Evolutionary conservation across 1,284 basidiomycete genomes (phyloP), one percentile per base, ranked within the genome.

Genomic region (Leccinum pachyderme): DNA sequence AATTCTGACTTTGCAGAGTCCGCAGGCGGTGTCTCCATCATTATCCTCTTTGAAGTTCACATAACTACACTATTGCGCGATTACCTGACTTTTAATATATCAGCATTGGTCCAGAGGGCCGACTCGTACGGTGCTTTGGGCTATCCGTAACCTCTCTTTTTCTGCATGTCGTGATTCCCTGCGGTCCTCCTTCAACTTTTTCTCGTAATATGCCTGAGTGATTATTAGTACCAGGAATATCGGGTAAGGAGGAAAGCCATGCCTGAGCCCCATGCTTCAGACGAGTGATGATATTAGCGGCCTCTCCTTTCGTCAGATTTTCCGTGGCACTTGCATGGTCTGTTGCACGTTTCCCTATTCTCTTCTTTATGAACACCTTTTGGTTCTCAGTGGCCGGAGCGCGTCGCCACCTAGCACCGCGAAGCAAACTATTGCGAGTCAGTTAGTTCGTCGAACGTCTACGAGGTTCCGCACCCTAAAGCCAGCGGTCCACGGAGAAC

Each of bases 221-320:
- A 37, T 52, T 35, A 35, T 52, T 37, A 59, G 37, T 43, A 44
- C 35, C 5, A 49, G 48, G 52, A 52, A 37, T 32, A 47, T 43
- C 33, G 7, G 44, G 9, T 31, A 13, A 33, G 43, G 11, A 39
- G n/a, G 4, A 29, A 53, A 25, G 18, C 73, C 12, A 29, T 65
- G 88, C 89, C 73, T 82, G 75, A 33, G 87, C 88, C 24, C 91
- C 92, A 65, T 93, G 86, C 66, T 83, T 89, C 56, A 91, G 58
- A 9, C 90, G 81, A 24, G 84, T 85, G 57, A 94, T 88, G 41
- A 93, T 82, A 59, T 86, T 85, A 0, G 84, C 86, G 29, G 91
- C 90, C 59, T 89, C 80, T 1, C 92, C 91, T 70, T 89, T 92
- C 3, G 81, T 91, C 63, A 94, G 64, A 0, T 57, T 69, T 47